Conservation (phyloP, 2,329 filamentous ascomycete species). For the Aspergillus texensis region DNA sequence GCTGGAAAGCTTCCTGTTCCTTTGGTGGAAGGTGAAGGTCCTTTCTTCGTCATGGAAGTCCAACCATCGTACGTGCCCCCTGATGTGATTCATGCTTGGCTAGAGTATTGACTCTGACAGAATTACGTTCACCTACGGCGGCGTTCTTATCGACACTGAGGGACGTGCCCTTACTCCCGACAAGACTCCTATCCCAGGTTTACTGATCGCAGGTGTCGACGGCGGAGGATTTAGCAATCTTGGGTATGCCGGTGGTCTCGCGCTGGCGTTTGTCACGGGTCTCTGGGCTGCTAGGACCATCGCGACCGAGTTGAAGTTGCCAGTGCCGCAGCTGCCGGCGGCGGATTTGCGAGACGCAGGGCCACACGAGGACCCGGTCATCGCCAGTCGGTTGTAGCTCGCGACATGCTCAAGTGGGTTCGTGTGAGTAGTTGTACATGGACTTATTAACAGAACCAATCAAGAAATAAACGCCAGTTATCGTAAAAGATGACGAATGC, state of each 20-base stretch:
- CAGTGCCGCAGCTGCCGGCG: slow-evolving; percentile 22
- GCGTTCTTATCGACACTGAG: slow-evolving; percentile 26
- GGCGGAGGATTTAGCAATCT: slow-evolving; percentile 30
- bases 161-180: slow-evolving; percentile 27
- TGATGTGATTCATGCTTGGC: not conserved
- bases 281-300: slow-evolving; percentile 27
- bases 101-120: slow-evolving; percentile 10
- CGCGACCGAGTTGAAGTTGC: slow-evolving; percentile 21
- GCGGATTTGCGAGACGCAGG: slow-evolving; percentile 14
- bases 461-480: not conserved
- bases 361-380: not conserved
- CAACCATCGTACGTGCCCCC: slow-evolving; percentile 29
- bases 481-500: not conserved
- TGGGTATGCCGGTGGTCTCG: slow-evolving; percentile 31
- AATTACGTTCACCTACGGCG: slow-evolving; percentile 34
- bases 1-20: slow-evolving; percentile 17
- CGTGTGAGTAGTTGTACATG: not conserved
- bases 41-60: slow-evolving; percentile 32
- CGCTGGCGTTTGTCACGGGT: slow-evolving; percentile 32
- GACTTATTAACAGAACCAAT: not conserved
- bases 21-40: slow-evolving; percentile 28
- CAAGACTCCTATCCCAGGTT: slow-evolving; percentile 19
- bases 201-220: slow-evolving; percentile 31
- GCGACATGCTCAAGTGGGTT: not conserved
- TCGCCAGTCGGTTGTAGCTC: not conserved